A percentile compares a stretch with the other conserved stretches of the same genome.
Evolutionary conservation across 805 yeast genomes (phyloP).

Genomic region (Wickerhamiella azymoides): DNA sequence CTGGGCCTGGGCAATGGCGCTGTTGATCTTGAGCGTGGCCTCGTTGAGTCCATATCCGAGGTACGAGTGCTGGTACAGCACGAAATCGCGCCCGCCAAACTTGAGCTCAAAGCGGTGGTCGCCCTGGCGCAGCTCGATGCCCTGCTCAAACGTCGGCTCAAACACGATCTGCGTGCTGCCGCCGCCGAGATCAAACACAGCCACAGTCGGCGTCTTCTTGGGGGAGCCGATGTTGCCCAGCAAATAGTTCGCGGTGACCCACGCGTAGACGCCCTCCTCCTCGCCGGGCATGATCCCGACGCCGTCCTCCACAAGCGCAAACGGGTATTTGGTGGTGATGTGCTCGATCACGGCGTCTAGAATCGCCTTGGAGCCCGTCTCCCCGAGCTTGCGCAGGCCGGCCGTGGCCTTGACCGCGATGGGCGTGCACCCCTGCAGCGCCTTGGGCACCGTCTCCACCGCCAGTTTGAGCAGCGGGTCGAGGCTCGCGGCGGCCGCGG

Average conservation of each 20-base stretch:
- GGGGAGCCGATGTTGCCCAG: slow-evolving; percentile 85
- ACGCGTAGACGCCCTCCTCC: slow-evolving; percentile 96
- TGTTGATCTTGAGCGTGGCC: slow-evolving; percentile 74
- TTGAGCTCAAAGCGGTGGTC: slow-evolving; percentile 71
- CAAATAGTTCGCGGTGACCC: slow-evolving; percentile 92
- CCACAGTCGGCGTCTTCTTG: slow-evolving; percentile 74
- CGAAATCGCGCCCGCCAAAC: slow-evolving; percentile 72
- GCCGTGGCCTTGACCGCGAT: slow-evolving; percentile 97
- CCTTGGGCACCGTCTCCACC: slow-evolving; percentile 58
- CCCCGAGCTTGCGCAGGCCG: slow-evolving; percentile 78
- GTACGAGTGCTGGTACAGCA: slow-evolving; percentile 85
- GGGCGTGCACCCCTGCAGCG: slow-evolving; percentile 69
- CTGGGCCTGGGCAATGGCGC: slow-evolving; percentile 40
- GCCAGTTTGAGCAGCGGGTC: slow-evolving; percentile 74
- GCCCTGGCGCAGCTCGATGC: slow-evolving; percentile 51
- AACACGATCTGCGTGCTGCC: slow-evolving; percentile 98
- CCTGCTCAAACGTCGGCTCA: slow-evolving; percentile 59
- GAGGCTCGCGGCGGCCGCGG: slow-evolving; percentile 79
- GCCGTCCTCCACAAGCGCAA: slow-evolving; percentile 82
- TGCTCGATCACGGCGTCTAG: slow-evolving; percentile 63
- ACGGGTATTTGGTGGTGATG: slow-evolving; percentile 71
- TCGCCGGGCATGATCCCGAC: slow-evolving; percentile 88
- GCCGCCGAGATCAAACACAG: slow-evolving; percentile 96
- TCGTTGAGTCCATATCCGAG: slow-evolving; percentile 92
- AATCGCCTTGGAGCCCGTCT: slow-evolving; percentile 54